Base-by-base conservation (phyloP, 2,329 filamentous ascomycete species). In the Phoma sp. region DNA sequence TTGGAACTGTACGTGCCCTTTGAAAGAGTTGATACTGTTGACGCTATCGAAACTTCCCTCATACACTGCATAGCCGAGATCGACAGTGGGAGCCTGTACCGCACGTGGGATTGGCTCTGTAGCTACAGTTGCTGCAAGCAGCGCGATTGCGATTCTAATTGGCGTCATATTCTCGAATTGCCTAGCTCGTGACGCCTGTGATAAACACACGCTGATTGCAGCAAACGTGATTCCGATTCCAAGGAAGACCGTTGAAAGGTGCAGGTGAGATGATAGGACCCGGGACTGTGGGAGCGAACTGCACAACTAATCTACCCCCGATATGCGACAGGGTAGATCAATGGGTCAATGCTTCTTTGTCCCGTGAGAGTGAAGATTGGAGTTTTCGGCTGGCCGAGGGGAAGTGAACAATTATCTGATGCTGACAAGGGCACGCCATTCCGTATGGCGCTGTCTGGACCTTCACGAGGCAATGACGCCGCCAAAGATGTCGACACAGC, bases 61-160 rank as follows among this genome's bases (percentile, higher is more conserved):
- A 38, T 74, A 74, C 26, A 67, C 53, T 5, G 64, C 60, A 39
- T 74, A 74, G 45, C 68, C 71, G 34, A 74, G 56, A 51, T 74
- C 71, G 26, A 74, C 67, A 15, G 46, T 60, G 17, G 67, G 66
- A 32, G 61, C 53, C 46, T 64, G 60, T 23, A 60, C 56, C 52
- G 59, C 62, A 26, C 59, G 51, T 32, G 61, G 59, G 23, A 68
- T 57, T 9, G 66, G 64, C 55, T 67, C 64, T n/a, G 64, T 62
- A 38, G 53, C 43, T 18, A 48, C 30, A 9, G 47, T 32, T 30
- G 53, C 60, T 33, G 53, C 55, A 28, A 68, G 50, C 45, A 69
- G 57, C 54, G 66, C 62, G 36, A 64, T 38, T 2, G 43, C 37
- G 33, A 40, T 45, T 21, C 33, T 23, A n/a, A 48, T 38, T 29